Percentiles rank a stretch among this genome's conserved stretches.
phyloP scores from a whole-genome alignment of 805 yeast species.

The Yarrowia phangngaensis region DNA sequence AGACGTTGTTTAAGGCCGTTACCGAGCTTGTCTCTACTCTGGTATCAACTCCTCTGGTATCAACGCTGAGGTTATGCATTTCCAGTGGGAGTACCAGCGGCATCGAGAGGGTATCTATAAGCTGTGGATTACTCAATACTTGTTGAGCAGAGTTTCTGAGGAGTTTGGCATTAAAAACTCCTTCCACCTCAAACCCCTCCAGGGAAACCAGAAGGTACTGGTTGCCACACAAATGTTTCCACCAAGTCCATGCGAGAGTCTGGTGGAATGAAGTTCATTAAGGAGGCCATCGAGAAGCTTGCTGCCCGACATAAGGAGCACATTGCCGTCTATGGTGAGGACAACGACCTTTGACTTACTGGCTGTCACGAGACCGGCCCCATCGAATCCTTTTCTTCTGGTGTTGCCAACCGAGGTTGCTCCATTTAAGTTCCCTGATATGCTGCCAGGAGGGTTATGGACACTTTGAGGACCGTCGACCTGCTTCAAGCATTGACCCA shows the following conservation, averaged over 20 bases:
- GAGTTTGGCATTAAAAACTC: constrained; percentile 98
- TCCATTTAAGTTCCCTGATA: constrained; percentile 98
- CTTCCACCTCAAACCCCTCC: constrained; percentile 97
- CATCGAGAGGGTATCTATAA: constrained; percentile 93
- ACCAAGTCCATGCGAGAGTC: constrained; percentile 85
- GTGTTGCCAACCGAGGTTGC: constrained; percentile 99
- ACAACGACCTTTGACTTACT: constrained; percentile 91
- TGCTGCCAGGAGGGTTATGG: constrained; percentile 97
- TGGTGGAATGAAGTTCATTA: constrained; percentile 95
- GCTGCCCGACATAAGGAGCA: constrained; percentile 96
- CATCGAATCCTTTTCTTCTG: constrained; percentile 82
- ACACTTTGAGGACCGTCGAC: constrained; percentile 99
- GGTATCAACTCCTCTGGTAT: constrained; percentile 92
- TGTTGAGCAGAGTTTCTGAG: constrained; percentile 92
- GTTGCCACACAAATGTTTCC: constrained; percentile 98
- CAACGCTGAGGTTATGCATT: constrained; percentile 99
- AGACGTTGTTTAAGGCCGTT: constrained; percentile 98
- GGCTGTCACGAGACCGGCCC: constrained; percentile 99
- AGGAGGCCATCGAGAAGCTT: constrained; percentile 86
- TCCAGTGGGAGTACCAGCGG: constrained; percentile 99
- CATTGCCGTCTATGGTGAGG: constrained; percentile 90
- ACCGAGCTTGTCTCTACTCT: constrained; percentile 93
- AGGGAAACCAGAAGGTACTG: constrained; percentile 99
- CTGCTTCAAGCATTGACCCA: constrained; percentile 99
- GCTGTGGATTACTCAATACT: constrained; percentile 92